Evolutionary conservation across 257 asterid genomes (phyloP).

Genomic region (Primulina tabacum): DNA sequence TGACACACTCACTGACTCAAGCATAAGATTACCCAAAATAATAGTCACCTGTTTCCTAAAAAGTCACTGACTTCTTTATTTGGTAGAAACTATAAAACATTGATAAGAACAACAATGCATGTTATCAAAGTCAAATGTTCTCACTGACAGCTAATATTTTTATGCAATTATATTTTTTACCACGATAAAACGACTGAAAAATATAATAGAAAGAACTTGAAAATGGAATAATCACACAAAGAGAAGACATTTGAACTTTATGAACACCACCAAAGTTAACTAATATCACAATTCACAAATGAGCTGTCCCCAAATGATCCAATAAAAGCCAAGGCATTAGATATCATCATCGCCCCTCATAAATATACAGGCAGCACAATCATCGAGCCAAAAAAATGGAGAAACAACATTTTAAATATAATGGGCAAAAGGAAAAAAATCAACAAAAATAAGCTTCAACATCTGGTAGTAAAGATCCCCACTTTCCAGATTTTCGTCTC

Average conservation of each 20-base stretch:
- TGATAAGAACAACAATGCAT: too few species aligned
- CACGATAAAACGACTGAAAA: too few species aligned
- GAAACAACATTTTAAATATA: neutral
- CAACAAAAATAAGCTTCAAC: neutral
- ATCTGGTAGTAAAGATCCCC: conserved; percentile 34
- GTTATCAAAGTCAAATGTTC: too few species aligned
- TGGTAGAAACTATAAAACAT: too few species aligned
- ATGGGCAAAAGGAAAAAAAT: neutral
- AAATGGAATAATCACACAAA: neutral
- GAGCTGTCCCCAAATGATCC: conserved; percentile 12
- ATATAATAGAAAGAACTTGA: too few species aligned
- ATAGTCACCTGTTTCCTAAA: too few species aligned
- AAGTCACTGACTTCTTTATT: too few species aligned
- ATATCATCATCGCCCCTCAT: conserved; percentile 13
- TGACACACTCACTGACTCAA: too few species aligned
- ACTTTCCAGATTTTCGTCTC: conserved; percentile 22
- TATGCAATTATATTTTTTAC: too few species aligned
- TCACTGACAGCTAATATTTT: too few species aligned
- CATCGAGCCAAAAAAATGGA: conserved; percentile 1
- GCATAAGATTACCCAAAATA: too few species aligned
- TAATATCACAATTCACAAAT: too few species aligned
- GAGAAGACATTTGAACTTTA: conserved; percentile 27
- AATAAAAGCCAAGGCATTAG: conserved; percentile 9
- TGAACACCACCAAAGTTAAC: neutral
- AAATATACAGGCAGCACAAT: neutral